These are phyloP conservation scores for Fonsecaea erecta DNA, from an alignment of 2,329 filamentous ascomycete genomes.

Conservation along the genomic window DNA sequence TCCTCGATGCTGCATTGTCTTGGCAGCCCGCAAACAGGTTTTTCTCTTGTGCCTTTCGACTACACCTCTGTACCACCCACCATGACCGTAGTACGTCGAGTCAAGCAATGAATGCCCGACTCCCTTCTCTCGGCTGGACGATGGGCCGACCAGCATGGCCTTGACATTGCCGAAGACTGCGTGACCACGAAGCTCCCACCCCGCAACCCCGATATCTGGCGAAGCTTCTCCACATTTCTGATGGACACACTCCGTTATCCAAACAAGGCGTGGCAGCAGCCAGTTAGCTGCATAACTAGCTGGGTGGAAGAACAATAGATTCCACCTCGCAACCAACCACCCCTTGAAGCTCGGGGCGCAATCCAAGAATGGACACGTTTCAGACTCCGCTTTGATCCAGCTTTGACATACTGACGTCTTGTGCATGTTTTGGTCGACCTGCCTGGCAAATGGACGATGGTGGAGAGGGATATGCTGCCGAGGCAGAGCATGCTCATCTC, in stretches of 20 bases:
- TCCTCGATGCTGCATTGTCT: not conserved
- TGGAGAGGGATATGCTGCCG: not conserved
- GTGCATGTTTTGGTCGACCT: not conserved
- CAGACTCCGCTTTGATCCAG: not conserved
- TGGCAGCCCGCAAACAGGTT: not conserved
- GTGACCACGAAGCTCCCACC: not conserved
- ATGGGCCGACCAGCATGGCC: not conserved
- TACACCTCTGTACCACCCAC: not conserved
- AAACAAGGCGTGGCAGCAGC: not conserved
- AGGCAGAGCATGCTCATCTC: not conserved
- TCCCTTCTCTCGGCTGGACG: not conserved
- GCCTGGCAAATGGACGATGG: not conserved
- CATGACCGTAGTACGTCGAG: not conserved
- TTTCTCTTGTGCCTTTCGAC: not conserved
- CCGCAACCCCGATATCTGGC: not conserved
- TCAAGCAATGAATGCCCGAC: not conserved
- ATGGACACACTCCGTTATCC: not conserved
- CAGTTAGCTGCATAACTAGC: not conserved
- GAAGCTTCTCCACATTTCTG: not conserved
- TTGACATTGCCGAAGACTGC: conserved; percentile 2
- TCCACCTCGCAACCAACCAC: conserved; percentile 5
- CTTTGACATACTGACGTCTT: not conserved
- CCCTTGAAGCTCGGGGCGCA: not conserved
- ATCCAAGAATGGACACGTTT: not conserved
- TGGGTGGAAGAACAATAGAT: not conserved